phyloP scores from a whole-genome alignment of 176 grass and related monocot species.

The Saccharum officinarum region DNA sequence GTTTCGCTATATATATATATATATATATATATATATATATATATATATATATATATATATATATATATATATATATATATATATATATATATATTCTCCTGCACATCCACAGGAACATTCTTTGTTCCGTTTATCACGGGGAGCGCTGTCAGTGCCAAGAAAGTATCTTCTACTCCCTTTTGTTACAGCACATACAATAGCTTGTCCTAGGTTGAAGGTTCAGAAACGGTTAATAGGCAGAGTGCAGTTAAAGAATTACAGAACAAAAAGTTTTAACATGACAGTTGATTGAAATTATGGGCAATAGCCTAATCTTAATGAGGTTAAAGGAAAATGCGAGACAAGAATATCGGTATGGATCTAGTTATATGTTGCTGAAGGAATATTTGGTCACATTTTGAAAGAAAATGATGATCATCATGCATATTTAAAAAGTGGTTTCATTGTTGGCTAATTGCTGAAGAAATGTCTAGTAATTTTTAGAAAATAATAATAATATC shows the following conservation, averaged over 20 bases:
- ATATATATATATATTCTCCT: no score
- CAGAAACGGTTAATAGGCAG: constrained; percentile 11
- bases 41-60: no score
- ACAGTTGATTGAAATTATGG: background rate
- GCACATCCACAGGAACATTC: constrained; percentile 88
- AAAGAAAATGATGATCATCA: constrained; percentile 2
- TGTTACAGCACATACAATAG: constrained; percentile 47
- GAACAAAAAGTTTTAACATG: background rate
- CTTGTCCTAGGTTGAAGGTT: constrained; percentile 60
- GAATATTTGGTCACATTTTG: background rate
- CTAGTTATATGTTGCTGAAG: background rate
- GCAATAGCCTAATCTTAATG: background rate
- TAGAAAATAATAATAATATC: constrained; percentile 8
- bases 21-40: no score
- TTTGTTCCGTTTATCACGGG: constrained; percentile 77
- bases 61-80: no score
- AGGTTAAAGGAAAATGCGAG: constrained; percentile 5
- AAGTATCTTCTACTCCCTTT: constrained; percentile 5
- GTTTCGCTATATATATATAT: constrained; percentile 72
- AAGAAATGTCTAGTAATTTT: background rate
- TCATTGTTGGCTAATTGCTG: background rate
- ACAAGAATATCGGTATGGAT: background rate
- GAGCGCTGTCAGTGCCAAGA: constrained; percentile 86
- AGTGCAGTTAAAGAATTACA: background rate
- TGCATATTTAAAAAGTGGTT: background rate